phyloP scores from a whole-genome alignment of 2,329 filamentous ascomycete species.

The Amauroascus niger region DNA sequence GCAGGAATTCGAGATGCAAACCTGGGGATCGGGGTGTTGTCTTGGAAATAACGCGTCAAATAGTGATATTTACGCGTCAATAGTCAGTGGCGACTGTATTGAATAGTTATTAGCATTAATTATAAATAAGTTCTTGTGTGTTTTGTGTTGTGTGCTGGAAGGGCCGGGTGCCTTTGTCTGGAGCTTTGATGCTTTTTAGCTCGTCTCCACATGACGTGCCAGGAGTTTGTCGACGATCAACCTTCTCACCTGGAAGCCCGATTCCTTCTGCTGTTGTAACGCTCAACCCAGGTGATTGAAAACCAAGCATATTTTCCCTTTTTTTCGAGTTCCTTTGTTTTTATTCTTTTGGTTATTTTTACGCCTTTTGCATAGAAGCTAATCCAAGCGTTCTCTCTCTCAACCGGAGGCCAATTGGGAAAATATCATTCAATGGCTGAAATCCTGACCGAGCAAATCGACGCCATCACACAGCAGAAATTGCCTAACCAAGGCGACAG shows the following conservation, averaged over 20 bases:
- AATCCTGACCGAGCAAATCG: slow-evolving; percentile 22
- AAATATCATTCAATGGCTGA: slow-evolving; percentile 15
- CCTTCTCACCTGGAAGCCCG: neutral
- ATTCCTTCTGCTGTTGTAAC: no score
- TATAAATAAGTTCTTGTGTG: neutral
- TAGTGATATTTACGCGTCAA: slow-evolving; percentile 2
- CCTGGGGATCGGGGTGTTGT: neutral
- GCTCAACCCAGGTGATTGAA: no score
- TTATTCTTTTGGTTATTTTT: neutral
- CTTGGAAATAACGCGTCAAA: neutral
- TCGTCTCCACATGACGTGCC: slow-evolving; percentile 1
- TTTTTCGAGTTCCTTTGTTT: neutral
- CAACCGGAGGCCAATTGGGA: no score
- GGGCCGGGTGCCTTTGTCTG: no score
- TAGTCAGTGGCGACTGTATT: neutral
- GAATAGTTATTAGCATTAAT: neutral
- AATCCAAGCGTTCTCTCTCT: neutral
- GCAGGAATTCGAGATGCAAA: neutral
- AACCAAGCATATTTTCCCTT: neutral
- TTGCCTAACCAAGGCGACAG: slow-evolving; percentile 18
- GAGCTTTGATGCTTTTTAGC: no score
- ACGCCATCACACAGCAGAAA: slow-evolving; percentile 11
- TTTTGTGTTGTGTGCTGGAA: neutral
- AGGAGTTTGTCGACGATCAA: neutral
- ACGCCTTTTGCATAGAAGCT: neutral